phyloP scores from a whole-genome alignment of 2,329 filamentous ascomycete species.

The Verticillium nubilum region DNA sequence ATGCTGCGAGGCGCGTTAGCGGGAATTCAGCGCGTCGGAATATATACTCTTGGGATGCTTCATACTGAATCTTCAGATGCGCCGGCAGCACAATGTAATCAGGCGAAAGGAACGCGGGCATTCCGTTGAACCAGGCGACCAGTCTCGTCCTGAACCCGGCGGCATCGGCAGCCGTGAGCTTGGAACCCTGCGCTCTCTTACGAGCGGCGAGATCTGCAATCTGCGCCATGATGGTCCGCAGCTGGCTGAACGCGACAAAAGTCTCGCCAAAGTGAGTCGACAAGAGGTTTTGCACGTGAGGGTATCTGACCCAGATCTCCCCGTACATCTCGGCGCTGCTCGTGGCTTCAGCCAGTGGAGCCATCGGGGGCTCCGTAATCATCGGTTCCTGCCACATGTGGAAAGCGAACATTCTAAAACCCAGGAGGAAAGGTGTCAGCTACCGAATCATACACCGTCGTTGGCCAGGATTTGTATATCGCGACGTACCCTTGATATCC shows the following conservation, averaged over 20 bases:
- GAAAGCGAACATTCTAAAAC: not conserved
- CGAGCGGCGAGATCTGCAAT: constrained; percentile 10
- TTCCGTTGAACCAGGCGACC: constrained; percentile 18
- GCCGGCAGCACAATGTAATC: constrained; percentile 23
- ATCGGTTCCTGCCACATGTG: constrained; percentile 14
- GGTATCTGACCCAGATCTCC: constrained; percentile 30
- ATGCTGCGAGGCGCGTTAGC: too few species aligned
- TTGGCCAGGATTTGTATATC: too few species aligned
- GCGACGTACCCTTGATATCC: constrained; percentile 21
- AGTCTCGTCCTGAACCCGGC: constrained; percentile 14
- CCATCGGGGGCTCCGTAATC: constrained; percentile 20
- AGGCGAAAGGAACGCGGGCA: constrained; percentile 19
- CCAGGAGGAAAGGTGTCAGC: not conserved
- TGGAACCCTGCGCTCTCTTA: constrained; percentile 3
- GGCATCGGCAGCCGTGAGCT: constrained; percentile 14
- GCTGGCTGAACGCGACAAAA: constrained; percentile 19
- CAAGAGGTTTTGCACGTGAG: constrained; percentile 14
- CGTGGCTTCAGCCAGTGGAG: constrained; percentile 21
- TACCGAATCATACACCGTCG: too few species aligned
- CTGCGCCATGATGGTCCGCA: constrained; percentile 28
- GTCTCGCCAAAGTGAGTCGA: constrained; percentile 19
- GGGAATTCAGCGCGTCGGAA: too few species aligned
- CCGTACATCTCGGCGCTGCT: constrained; percentile 22
- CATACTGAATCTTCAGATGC: constrained; percentile 28
- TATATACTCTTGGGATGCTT: constrained; percentile 10